Base-by-base conservation (phyloP, 2,329 filamentous ascomycete species). In the Conoideocrella luteorostrata region DNA sequence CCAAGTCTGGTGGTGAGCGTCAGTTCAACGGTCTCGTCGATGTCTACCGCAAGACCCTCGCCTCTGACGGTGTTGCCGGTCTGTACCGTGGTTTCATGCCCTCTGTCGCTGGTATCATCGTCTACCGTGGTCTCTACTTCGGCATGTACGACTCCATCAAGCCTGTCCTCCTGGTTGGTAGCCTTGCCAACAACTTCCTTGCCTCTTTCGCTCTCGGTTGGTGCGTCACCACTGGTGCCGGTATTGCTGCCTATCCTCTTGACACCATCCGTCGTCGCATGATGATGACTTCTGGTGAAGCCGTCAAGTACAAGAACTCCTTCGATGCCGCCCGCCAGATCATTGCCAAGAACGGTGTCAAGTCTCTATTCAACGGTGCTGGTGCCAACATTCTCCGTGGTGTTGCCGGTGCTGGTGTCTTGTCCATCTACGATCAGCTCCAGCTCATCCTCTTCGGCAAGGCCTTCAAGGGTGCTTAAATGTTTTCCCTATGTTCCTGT, bases 101-200 rank as follows among this genome's bases (percentile, higher is more conserved):
- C 72, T 98, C 93, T 67, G 93, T 98, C 67, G 82, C 86, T 74
- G 93, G 93, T 86, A 98, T 98, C 74, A 75, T 98, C 65, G 93
- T 98, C 78, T 98, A 98, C 88, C 93, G 93, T 88, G 93, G 93
- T 96, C 89, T 98, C 65, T 98, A 98, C 90, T 98, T 98, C 86
- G 93, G 93, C 71, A 86, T 98, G 86, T 98, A 98, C 89, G 93
- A 98, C 80, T 98, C 93, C 62, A 84, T 98, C 82, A 98, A 98
- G 89, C 93, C 93, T 63, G 88, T 97, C 67, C 72, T 97, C 75
- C 88, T 98, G 58, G 82, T 86, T 70, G 93, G 93, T 70, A 53
- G 69, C 71, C 88, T 98, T 63, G 82, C 89, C 77, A 90, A 90
- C 78, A 96, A 91, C 88, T 98, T 98, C 90, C 78, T 98, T 66